Conservation (phyloP, 1,139 yeast genomes). For the Debaryomyces fabryi region DNA sequence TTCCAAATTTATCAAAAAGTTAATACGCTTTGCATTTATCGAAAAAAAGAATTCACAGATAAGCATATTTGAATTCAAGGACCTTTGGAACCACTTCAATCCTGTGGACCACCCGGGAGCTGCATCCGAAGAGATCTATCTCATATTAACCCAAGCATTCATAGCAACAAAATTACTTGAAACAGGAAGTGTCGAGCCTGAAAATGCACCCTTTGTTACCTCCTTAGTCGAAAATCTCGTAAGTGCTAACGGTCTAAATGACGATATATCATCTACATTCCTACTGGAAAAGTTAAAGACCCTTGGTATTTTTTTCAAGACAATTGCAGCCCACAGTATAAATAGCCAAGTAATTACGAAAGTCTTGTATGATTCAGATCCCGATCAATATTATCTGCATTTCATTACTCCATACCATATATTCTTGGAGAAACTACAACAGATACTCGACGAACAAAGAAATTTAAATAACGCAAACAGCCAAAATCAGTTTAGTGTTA, state of each 20-base stretch:
- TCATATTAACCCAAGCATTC: conserved; percentile 20
- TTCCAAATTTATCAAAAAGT: conserved; percentile 34
- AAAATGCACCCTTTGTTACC: conserved; percentile 1
- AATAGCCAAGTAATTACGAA: background rate
- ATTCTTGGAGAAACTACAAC: conserved; percentile 15
- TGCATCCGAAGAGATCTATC: conserved; percentile 17
- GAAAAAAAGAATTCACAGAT: background rate
- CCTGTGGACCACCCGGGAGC: conserved; percentile 9
- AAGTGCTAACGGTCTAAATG: background rate
- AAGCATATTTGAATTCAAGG: conserved; percentile 17
- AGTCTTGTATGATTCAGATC: conserved; percentile 11
- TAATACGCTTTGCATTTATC: conserved; percentile 21
- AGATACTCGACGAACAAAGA: background rate
- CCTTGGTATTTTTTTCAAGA: conserved; percentile 26
- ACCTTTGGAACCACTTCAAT: conserved; percentile 23
- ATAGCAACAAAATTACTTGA: background rate
- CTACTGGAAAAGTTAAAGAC: conserved; percentile 35
- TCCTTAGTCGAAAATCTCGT: conserved; percentile 11
- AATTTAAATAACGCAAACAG: background rate
- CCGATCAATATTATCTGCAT: conserved; percentile 16
- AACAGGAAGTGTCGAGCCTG: background rate
- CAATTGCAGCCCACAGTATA: conserved; percentile 1
- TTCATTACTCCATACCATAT: conserved; percentile 21
- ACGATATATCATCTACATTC: conserved; percentile 13
- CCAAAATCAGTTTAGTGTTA: conserved; percentile 18